A percentile compares a stretch with the other conserved stretches of the same genome.
Evolutionary conservation across 305 asterid species (phyloP).

Genomic region (Salvia sclarea): DNA sequence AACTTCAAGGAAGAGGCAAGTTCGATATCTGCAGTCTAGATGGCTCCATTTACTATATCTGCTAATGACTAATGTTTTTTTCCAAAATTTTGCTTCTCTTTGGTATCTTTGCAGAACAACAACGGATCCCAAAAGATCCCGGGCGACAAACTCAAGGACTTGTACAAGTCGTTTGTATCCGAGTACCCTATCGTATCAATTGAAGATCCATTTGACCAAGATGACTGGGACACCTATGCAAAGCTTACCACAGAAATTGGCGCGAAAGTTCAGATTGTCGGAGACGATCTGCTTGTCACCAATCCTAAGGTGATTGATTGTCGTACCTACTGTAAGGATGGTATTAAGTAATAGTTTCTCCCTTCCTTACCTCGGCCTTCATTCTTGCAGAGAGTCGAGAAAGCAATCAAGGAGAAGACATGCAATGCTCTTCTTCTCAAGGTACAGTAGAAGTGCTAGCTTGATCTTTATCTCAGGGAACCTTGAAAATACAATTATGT

Average conservation of each 20-base stretch:
- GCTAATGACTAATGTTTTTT: too few species aligned
- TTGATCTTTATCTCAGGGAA: too few species aligned
- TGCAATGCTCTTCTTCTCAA: constrained; percentile 98
- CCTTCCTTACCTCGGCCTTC: not conserved
- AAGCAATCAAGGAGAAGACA: constrained; percentile 80
- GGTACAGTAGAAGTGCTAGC: constrained; percentile 40
- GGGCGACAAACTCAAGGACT: constrained; percentile 86
- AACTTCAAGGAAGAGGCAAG: constrained; percentile 95
- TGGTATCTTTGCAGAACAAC: constrained; percentile 54
- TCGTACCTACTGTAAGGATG: too few species aligned
- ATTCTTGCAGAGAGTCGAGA: constrained; percentile 76
- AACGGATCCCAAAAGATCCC: constrained; percentile 78
- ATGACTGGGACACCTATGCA: constrained; percentile 87
- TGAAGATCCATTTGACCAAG: constrained; percentile 97
- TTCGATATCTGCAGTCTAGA: not conserved
- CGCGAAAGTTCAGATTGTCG: constrained; percentile 83
- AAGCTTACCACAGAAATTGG: constrained; percentile 74
- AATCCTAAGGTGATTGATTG: constrained; percentile 68
- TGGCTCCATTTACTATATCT: too few species aligned
- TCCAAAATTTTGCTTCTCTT: too few species aligned
- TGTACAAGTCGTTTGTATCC: constrained; percentile 78
- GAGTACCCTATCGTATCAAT: constrained; percentile 95
- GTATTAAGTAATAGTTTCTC: too few species aligned
- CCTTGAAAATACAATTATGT: too few species aligned
- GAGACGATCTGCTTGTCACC: constrained; percentile 93